A percentile compares a stretch with the other conserved stretches of the same genome.
Evolutionary conservation across 768 basidiomycete species (phyloP).

Genomic region (Hygrocybe coccinea): DNA sequence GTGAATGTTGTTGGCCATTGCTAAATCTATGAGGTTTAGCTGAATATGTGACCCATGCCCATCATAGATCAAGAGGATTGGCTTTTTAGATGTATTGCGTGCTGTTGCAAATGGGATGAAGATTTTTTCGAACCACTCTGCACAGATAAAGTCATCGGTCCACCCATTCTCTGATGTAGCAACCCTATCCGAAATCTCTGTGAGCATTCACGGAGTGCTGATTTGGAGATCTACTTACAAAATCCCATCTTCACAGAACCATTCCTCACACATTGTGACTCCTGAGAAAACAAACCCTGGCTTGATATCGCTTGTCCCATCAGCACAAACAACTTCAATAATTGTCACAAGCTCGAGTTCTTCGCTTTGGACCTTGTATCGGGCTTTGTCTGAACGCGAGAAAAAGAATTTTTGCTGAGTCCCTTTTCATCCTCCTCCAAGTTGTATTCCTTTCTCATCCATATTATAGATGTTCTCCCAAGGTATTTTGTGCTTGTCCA

Average conservation of each 20-base stretch:
- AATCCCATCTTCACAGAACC: conserved; percentile 19
- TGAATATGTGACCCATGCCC: conserved; percentile 34
- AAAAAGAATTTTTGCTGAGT: conserved; percentile 16
- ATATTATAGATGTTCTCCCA: conserved; percentile 26
- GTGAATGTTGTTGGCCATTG: conserved; percentile 23
- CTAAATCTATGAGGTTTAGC: conserved; percentile 24
- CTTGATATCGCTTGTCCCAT: conserved; percentile 22
- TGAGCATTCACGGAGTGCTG: conserved; percentile 8
- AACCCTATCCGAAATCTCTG: conserved; percentile 21
- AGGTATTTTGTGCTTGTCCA: conserved; percentile 17
- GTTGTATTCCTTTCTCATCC: conserved; percentile 30
- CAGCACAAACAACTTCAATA: conserved; percentile 36
- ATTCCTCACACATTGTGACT: conserved; percentile 24
- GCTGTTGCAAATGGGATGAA: conserved; percentile 27
- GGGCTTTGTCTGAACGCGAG: conserved; percentile 9
- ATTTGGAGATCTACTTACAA: conserved; percentile 31
- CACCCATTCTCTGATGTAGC: conserved; percentile 35
- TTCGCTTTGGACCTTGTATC: conserved; percentile 22
- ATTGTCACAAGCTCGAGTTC: conserved; percentile 40
- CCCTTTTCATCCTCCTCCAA: conserved; percentile 5
- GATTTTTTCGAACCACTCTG: conserved; percentile 30
- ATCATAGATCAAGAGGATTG: conserved; percentile 36
- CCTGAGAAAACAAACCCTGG: conserved; percentile 12
- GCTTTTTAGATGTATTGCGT: conserved; percentile 18
- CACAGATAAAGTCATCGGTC: conserved; percentile 36